Base-by-base conservation (phyloP, 2,329 filamentous ascomycete species). In the Aspergillus novoparasiticus region DNA sequence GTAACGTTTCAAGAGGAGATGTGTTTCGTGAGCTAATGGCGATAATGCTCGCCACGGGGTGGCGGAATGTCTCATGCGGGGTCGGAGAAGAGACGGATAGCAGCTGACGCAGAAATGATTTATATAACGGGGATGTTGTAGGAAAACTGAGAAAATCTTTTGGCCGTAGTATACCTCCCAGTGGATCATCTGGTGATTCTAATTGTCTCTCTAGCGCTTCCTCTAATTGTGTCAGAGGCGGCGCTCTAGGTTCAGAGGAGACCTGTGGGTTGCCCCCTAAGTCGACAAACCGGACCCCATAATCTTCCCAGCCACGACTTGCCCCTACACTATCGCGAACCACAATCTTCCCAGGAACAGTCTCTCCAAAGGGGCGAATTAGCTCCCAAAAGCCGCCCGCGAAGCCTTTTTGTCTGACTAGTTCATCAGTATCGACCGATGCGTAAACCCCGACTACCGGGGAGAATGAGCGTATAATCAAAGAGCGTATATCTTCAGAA, bases 21-120 rank as follows among this genome's bases (percentile, higher is more conserved):
- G 87, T 82, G 69, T 93, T 96, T 62, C 91, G 87, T 11, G 95
- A 98, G 76, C 93, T 98, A 72, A 98, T 97, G 30, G 93, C 93
- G 75, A 98, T 94, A 46, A 99, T 88, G 72, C 93, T 94, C 6
- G 94, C 94, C 26, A 98, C 94, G 0, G 96, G 95, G 75, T 99
- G 95, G 6, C 91, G 87, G 78, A 98, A 97, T 0, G 95, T 95
- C 79, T 99, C 95, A 71, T 97, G 93, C 0, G 93, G 89, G 4
- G 90, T 87, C 51, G 96, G 81, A 1, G 92, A 87, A 46, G 94
- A 82, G 16, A 90, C 90, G 0, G 93, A 97, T 10, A 99, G 81
- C 45, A 99, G 77, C 57, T 94, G 88, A 34, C 93, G 88, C 54
- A 99, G 79, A 75, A 96, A 98, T 9, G 97, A 80, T 41, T 90